Percentiles rank a stretch among this genome's conserved stretches.
These are phyloP conservation scores for Paraleonurus japonicus DNA, from an alignment of 257 asterid species.

Conservation along the genomic window DNA sequence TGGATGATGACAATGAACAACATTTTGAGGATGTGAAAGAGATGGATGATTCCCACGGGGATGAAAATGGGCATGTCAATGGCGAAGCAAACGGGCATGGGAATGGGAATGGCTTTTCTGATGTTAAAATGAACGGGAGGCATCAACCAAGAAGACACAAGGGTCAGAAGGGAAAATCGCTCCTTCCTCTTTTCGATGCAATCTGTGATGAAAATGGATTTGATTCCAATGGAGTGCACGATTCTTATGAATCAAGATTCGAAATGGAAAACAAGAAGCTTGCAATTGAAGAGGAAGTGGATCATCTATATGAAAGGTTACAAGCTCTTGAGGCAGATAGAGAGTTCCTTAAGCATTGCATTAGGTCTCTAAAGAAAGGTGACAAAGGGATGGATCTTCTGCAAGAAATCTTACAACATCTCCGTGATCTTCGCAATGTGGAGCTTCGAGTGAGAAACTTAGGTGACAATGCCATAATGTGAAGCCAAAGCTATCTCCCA, in stretches of 20 bases:
- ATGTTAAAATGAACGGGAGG: slow-evolving; percentile 47
- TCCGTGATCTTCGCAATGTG: slow-evolving; percentile 66
- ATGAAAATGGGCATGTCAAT: slow-evolving; percentile 31
- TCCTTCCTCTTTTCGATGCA: slow-evolving; percentile 91
- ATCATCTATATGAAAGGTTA: slow-evolving; percentile 80
- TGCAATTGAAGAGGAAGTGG: slow-evolving; percentile 78
- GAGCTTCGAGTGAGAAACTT: slow-evolving; percentile 65
- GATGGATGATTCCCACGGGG: slow-evolving; percentile 33
- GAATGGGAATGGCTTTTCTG: slow-evolving; percentile 41
- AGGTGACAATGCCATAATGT: slow-evolving; percentile 38
- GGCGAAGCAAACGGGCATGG: slow-evolving; percentile 41
- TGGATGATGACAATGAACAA: slow-evolving; percentile 50
- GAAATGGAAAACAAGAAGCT: slow-evolving; percentile 52
- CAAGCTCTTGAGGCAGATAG: slow-evolving; percentile 95
- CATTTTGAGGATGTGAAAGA: slow-evolving; percentile 47
- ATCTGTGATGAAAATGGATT: slow-evolving; percentile 45
- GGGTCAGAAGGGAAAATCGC: slow-evolving; percentile 60
- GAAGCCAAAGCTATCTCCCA: background rate
- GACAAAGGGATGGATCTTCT: slow-evolving; percentile 92
- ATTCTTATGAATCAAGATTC: slow-evolving; percentile 29
- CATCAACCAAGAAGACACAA: slow-evolving; percentile 32
- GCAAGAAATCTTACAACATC: slow-evolving; percentile 84
- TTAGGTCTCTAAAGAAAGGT: slow-evolving; percentile 82
- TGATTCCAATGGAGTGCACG: slow-evolving; percentile 41
- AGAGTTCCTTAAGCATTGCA: slow-evolving; percentile 86